These are phyloP conservation scores for Fusarium goolgardi DNA, from an alignment of 2,329 filamentous ascomycete genomes.

Conservation along the genomic window DNA sequence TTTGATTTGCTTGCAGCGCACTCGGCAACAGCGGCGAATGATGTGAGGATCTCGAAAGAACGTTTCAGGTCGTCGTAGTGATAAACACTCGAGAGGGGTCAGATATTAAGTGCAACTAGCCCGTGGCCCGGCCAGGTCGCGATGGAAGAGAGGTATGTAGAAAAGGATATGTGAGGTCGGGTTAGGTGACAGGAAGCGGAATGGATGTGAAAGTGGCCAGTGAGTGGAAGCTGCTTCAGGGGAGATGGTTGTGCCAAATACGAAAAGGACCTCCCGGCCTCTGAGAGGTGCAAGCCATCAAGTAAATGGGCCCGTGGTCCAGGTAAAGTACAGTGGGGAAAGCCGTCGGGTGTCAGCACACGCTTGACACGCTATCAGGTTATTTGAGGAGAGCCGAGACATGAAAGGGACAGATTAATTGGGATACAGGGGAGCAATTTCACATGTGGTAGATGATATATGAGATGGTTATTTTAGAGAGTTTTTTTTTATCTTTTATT, in stretches of 20 bases:
- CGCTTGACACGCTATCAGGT: constrained; percentile 32
- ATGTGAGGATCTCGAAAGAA: constrained; percentile 23
- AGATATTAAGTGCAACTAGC: constrained; percentile 49
- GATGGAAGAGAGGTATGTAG: constrained; percentile 42
- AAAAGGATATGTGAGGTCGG: constrained; percentile 39
- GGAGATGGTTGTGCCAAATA: constrained; percentile 37
- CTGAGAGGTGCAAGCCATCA: constrained; percentile 11
- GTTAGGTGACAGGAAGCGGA: constrained; percentile 41
- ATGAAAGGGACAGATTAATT: constrained; percentile 11
- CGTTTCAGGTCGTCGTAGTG: constrained; percentile 28
- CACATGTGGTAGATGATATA: background rate
- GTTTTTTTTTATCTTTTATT: background rate
- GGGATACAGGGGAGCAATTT: constrained; percentile 20
- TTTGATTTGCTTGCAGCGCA: constrained; percentile 34
- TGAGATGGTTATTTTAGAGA: background rate
- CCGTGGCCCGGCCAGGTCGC: constrained; percentile 54
- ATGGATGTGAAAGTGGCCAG: constrained; percentile 41
- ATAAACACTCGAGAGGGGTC: constrained; percentile 39
- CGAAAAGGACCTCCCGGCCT: constrained; percentile 30
- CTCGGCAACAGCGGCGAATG: constrained; percentile 32
- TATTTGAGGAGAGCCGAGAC: constrained; percentile 24
- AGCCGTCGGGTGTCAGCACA: constrained; percentile 35
- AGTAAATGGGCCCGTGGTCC: constrained; percentile 14
- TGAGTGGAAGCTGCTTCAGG: constrained; percentile 42
- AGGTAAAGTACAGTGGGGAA: constrained; percentile 37